Conservation (phyloP, 169 alveolate species). For the Ophryocystis elektroscirrha region DNA sequence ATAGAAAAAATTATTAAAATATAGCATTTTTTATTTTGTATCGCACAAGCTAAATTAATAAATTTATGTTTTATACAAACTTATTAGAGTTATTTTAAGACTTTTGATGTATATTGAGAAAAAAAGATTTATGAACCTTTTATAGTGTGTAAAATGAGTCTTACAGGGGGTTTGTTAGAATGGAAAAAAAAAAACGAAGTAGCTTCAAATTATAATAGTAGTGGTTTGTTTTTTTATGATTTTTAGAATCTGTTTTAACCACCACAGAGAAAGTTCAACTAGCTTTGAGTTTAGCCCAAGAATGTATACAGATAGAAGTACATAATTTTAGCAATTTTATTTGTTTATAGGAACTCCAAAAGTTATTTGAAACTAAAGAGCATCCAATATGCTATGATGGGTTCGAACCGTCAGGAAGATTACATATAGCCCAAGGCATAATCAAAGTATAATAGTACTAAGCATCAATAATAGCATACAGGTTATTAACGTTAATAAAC, state of each 20-base stretch:
- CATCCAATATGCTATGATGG: slow-evolving; percentile 90
- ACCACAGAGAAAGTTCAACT: slow-evolving; percentile 25
- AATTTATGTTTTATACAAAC: no score
- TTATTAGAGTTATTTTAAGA: no score
- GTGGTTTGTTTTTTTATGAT: no score
- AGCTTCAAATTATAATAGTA: no score
- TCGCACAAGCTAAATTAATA: no score
- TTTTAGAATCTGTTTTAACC: slow-evolving; percentile 7
- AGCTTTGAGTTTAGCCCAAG: slow-evolving; percentile 41
- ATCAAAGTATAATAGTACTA: slow-evolving; percentile 32
- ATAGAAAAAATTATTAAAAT: no score
- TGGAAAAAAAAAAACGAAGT: no score
- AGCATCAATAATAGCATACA: slow-evolving; percentile 31
- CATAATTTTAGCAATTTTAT: neutral
- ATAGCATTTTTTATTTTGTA: no score
- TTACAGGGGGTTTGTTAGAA: no score
- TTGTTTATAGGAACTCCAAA: slow-evolving; percentile 29
- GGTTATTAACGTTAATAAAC: slow-evolving; percentile 67
- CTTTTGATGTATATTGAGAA: no score
- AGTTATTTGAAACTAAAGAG: slow-evolving; percentile 33
- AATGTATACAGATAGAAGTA: slow-evolving; percentile 43
- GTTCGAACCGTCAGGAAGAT: slow-evolving; percentile 97
- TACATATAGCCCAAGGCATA: slow-evolving; percentile 97
- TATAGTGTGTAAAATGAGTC: no score
- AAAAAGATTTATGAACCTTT: no score